Evolutionary conservation across 2,329 filamentous ascomycete genomes (phyloP).

Genomic region (Fusarium cyanostomum): DNA sequence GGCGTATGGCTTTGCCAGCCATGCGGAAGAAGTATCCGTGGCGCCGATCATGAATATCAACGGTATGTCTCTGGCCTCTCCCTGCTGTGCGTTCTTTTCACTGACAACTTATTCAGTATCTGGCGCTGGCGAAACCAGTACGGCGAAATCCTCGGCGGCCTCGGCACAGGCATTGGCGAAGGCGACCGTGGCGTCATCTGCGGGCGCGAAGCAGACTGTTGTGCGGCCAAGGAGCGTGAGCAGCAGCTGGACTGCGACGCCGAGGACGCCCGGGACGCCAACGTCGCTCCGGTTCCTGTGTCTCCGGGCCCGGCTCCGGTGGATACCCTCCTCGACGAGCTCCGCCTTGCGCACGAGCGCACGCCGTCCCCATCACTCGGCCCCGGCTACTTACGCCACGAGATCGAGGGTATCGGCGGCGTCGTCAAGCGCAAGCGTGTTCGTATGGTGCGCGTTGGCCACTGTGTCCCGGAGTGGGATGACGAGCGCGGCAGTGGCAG

Average conservation of each 20-base stretch:
- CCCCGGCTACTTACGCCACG: constrained; percentile 83
- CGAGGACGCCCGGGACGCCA: constrained; percentile 70
- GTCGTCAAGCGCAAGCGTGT: constrained; percentile 89
- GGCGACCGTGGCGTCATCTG: constrained; percentile 90
- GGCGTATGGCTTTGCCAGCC: constrained; percentile 86
- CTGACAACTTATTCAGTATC: constrained; percentile 59
- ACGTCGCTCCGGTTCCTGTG: constrained; percentile 27
- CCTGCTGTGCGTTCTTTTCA: background rate
- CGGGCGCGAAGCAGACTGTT: constrained; percentile 78
- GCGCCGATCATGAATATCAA: constrained; percentile 67
- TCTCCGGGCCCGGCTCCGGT: constrained; percentile 35
- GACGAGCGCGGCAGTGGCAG: constrained; percentile 73
- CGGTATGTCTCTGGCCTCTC: constrained; percentile 52
- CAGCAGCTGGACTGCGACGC: constrained; percentile 87
- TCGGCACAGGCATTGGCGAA: constrained; percentile 88
- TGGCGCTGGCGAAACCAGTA: constrained; percentile 94
- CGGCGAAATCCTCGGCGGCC: constrained; percentile 78
- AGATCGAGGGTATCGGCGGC: constrained; percentile 91
- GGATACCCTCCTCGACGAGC: constrained; percentile 44
- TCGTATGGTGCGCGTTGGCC: constrained; percentile 81
- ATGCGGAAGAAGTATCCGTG: constrained; percentile 77
- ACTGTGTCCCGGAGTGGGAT: constrained; percentile 85
- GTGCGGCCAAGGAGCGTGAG: constrained; percentile 80
- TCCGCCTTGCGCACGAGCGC: constrained; percentile 47
- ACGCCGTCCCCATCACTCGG: constrained; percentile 64